These are phyloP conservation scores for Prunus kanzakura DNA, from an alignment of 306 rosid species.

Conservation along the genomic window DNA sequence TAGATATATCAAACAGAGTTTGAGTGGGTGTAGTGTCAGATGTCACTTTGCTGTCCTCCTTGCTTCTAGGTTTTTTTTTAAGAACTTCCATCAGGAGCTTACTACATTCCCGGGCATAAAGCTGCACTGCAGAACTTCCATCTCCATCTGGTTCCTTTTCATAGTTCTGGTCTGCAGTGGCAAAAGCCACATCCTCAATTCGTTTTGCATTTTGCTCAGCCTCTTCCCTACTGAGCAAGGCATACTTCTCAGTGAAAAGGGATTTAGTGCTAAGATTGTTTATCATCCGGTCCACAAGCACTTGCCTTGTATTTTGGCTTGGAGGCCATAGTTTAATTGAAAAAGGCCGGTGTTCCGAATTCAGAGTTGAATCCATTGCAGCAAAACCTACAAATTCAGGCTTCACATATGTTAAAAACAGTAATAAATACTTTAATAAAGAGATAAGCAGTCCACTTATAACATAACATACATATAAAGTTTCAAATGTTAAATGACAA, in stretches of 20 bases:
- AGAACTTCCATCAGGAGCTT: slow-evolving; percentile 76
- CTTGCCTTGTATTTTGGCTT: slow-evolving; percentile 80
- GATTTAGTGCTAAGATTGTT: slow-evolving; percentile 72
- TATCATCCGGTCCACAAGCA: slow-evolving; percentile 81
- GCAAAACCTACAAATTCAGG: slow-evolving; percentile 39
- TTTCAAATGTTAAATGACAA: not conserved
- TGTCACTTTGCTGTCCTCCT: slow-evolving; percentile 40
- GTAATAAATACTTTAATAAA: not conserved
- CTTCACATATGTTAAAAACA: not conserved
- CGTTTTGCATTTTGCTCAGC: slow-evolving; percentile 78
- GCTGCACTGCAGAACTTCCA: slow-evolving; percentile 97
- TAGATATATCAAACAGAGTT: slow-evolving; percentile 76
- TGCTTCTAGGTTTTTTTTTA: slow-evolving; percentile 49
- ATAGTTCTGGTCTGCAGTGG: slow-evolving; percentile 57
- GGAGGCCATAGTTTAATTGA: slow-evolving; percentile 98
- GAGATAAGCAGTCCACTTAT: not conserved
- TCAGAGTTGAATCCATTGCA: slow-evolving; percentile 52
- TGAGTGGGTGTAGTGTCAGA: slow-evolving; percentile 31
- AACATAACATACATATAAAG: not conserved
- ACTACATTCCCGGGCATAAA: slow-evolving; percentile 93
- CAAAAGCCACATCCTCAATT: slow-evolving; percentile 79
- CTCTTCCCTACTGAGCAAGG: slow-evolving; percentile 58
- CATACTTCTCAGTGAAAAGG: slow-evolving; percentile 83
- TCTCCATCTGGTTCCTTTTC: slow-evolving; percentile 92
- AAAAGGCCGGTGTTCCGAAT: slow-evolving; percentile 57